Percentiles rank a stretch among this genome's conserved stretches.
These are phyloP conservation scores for Diaporthe ampelina DNA, from an alignment of 2,329 filamentous ascomycete species.

Conservation along the genomic window DNA sequence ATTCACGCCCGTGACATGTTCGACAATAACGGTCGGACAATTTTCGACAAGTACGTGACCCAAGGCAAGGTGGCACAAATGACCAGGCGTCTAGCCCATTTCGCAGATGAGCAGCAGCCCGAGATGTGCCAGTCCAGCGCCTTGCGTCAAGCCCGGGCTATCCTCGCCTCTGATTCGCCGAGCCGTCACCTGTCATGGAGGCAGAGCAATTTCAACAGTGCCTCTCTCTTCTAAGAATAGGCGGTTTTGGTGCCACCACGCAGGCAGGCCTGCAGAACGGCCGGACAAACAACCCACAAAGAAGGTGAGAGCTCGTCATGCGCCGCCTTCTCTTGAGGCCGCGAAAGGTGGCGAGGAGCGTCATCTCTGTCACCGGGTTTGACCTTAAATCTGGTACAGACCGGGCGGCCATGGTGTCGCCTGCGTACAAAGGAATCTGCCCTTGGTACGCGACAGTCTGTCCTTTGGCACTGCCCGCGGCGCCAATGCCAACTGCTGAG, in stretches of 20 bases:
- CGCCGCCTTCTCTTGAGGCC: conserved; percentile 17
- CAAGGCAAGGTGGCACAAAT: conserved; percentile 43
- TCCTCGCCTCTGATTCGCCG: conserved; percentile 30
- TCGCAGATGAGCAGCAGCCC: conserved; percentile 17
- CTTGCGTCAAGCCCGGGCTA: conserved; percentile 25
- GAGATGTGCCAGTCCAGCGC: conserved; percentile 36
- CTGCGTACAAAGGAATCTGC: neutral
- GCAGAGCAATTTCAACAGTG: conserved; percentile 13
- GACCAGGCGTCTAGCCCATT: conserved; percentile 41
- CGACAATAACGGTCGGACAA: conserved; percentile 36
- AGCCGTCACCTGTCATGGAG: conserved; percentile 22
- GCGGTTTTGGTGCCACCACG: conserved; percentile 30
- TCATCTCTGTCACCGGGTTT: conserved; percentile 20
- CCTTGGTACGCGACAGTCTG: neutral
- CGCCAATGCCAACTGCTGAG: conserved; percentile 22
- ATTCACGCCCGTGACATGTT: conserved; percentile 43
- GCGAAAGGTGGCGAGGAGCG: conserved; percentile 22
- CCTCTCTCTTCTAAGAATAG: conserved; percentile 38
- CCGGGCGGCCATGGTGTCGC: neutral
- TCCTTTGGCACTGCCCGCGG: neutral
- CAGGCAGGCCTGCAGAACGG: conserved; percentile 21
- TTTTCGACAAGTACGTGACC: conserved; percentile 23
- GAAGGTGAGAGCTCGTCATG: conserved; percentile 1
- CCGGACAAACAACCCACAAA: conserved; percentile 31
- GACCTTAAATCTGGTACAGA: conserved; percentile 1